phyloP scores from a whole-genome alignment of 1,139 yeast species.

The Komagataea norvegica region DNA sequence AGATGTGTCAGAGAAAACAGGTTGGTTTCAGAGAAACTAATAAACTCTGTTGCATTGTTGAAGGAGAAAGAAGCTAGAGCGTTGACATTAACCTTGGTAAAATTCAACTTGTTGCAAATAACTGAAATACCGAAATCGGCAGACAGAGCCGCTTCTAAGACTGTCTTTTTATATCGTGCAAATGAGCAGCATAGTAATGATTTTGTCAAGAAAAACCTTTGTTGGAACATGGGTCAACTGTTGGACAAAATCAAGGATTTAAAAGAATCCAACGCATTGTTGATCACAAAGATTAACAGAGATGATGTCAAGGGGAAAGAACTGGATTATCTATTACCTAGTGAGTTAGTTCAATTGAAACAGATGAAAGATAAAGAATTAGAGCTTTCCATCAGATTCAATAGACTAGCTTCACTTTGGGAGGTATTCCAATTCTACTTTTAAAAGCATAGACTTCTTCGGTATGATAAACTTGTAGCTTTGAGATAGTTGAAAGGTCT shows the following conservation, averaged over 20 bases:
- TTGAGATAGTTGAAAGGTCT: too few species aligned
- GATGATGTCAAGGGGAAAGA: slow-evolving; percentile 88
- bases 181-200: slow-evolving; percentile 48
- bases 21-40: slow-evolving; percentile 79
- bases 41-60: slow-evolving; percentile 69
- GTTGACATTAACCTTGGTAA: slow-evolving; percentile 50
- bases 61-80: slow-evolving; percentile 74
- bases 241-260: slow-evolving; percentile 52
- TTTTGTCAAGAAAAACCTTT: slow-evolving; percentile 47
- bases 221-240: slow-evolving; percentile 66
- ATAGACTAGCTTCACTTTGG: slow-evolving; percentile 50
- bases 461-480: too few species aligned
- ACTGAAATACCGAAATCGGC: slow-evolving; percentile 93
- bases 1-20: slow-evolving; percentile 64
- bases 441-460: neutral
- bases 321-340: slow-evolving; percentile 63
- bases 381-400: slow-evolving; percentile 47
- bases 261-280: slow-evolving; percentile 57
- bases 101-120: slow-evolving; percentile 58
- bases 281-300: slow-evolving; percentile 76
- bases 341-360: slow-evolving; percentile 69
- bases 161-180: slow-evolving; percentile 78
- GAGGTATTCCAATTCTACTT: slow-evolving; percentile 41
- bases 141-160: slow-evolving; percentile 87
- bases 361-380: slow-evolving; percentile 55